Evolutionary conservation across 108 stramenopile genomes (phyloP).

Genomic region (Cyclotella cryptica): DNA sequence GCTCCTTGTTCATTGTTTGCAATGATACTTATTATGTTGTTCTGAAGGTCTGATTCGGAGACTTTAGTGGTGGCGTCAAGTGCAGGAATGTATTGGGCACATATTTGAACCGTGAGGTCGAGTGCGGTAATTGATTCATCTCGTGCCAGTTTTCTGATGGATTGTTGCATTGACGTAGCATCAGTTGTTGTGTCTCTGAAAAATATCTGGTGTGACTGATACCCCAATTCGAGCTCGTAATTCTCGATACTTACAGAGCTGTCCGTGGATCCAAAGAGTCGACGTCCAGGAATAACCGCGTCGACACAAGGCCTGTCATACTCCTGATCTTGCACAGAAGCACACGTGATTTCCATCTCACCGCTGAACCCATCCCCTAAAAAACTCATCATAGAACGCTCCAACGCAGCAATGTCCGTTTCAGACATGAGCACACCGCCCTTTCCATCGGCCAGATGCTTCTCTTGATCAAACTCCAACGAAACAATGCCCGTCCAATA

Average conservation of each 20-base stretch:
- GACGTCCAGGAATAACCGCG: constrained; percentile 3
- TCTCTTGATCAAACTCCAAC: neutral
- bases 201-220: too few relatives aligned
- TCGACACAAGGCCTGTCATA: constrained; percentile 33
- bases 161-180: too few relatives aligned
- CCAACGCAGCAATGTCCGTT: constrained; percentile 2
- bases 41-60: neutral
- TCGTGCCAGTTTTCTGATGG: neutral
- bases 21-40: neutral
- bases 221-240: too few relatives aligned
- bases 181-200: too few relatives aligned
- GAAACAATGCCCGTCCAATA: neutral
- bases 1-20: neutral
- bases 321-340: neutral
- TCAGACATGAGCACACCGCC: constrained; percentile 6
- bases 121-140: neutral
- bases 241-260: too few relatives aligned
- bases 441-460: neutral
- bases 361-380: neutral
- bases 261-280: neutral
- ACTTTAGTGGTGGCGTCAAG: neutral
- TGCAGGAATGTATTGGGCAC: constrained; percentile 12
- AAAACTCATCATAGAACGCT: neutral
- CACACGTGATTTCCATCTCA: constrained; percentile 7
- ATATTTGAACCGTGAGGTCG: constrained; percentile 11